Evolutionary conservation across 495 filamentous ascomycete species (phyloP), one percentile per base, ranked within the genome.

Genomic region (Penicillium soppii): DNA sequence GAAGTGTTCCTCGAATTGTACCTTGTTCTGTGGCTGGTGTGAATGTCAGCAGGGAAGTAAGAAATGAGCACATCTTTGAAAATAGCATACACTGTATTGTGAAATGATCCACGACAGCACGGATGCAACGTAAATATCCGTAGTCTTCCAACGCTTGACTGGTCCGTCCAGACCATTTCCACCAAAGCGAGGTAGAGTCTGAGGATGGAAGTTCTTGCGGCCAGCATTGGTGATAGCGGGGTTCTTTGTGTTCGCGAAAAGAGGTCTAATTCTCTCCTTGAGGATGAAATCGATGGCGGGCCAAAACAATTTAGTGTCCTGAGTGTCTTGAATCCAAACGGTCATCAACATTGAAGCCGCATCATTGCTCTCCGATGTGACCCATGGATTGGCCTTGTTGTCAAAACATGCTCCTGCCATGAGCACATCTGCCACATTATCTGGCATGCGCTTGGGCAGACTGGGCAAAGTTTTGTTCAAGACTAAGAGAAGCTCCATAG

Each of bases 91-190:
- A 35, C 53, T 47, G 48, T 78, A 76, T 40, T 72, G 72, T 3
- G 63, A 43, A 6, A 92, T 69, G 0, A 79, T 73, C 89, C 89
- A 95, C 12, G 71, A 66, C 29, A 95, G 72, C 2, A 87, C 75
- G 0, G 86, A 75, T 1, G 88, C 68, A 3, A 83, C 76, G 48
- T 85, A 83, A 12, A 80, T 67, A 45, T 82, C 75, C 1, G 69
- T 68, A 46, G 76, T 81, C 58, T 91, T 92, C 91, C 91, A 96
- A 3, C 88, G 87, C 65, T 87, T 90, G 0, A 53, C 57, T 8
- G 67, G 67, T 3, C 71, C 72, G 51, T 82, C 78, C 37, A 76
- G 55, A 6, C 75, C 52, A 25, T 75, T 80, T 23, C 66, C 54
- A 35, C 78, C 74, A 23, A 73, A 75, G 0, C 70, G 62, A 43